These are phyloP conservation scores for Centella asiatica DNA, from an alignment of 129 eudicot species.

Conservation along the genomic window DNA sequence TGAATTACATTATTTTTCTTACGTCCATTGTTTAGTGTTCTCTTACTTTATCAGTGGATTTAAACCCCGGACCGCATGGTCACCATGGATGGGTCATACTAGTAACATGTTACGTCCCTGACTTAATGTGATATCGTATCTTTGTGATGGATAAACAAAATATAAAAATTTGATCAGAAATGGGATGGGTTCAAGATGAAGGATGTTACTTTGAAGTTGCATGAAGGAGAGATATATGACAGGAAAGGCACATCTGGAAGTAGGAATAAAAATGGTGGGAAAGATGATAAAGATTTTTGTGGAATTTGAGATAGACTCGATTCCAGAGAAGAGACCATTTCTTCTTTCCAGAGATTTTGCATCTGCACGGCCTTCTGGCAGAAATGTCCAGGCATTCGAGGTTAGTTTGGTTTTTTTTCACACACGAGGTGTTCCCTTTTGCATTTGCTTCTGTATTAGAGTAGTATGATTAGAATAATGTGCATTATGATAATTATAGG, in stretches of 20 bases:
- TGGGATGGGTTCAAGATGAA: constrained; percentile 26
- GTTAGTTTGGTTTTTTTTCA: not conserved
- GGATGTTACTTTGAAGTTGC: constrained; percentile 22
- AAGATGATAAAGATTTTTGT: constrained; percentile 24
- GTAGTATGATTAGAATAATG: not conserved
- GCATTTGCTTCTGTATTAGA: too few relatives aligned
- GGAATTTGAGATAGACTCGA: constrained; percentile 16
- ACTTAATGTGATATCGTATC: not conserved
- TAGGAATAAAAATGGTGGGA: not conserved
- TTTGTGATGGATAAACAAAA: too few relatives aligned
- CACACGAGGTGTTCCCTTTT: not conserved
- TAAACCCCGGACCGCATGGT: too few relatives aligned
- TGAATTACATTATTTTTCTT: too few relatives aligned
- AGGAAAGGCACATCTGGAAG: constrained; percentile 10
- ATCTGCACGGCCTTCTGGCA: constrained; percentile 18
- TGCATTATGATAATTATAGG: constrained; percentile 13
- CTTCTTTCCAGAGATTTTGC: constrained; percentile 32
- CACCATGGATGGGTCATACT: not conserved
- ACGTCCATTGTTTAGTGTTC: too few relatives aligned
- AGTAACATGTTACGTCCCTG: too few relatives aligned
- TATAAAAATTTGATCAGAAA: constrained; percentile 10
- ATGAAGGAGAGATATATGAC: constrained; percentile 10
- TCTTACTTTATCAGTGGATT: too few relatives aligned
- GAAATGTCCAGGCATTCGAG: constrained; percentile 14
- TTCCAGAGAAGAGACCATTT: constrained; percentile 21